Base-by-base conservation (phyloP, 2,329 filamentous ascomycete genomes). In the Colletotrichum tanaceti region DNA sequence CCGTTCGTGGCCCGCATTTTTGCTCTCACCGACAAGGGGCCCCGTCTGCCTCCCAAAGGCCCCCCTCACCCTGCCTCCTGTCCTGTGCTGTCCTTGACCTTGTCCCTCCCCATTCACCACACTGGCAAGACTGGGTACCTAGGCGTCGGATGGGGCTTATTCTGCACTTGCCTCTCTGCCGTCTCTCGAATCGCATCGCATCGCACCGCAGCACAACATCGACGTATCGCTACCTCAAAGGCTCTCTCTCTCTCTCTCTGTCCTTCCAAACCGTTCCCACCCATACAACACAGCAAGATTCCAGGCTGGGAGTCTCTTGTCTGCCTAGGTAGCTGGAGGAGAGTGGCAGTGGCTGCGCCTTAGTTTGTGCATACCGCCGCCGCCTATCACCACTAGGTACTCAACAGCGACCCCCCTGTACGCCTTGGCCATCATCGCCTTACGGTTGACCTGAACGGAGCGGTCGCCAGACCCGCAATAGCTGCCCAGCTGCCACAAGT, bases 401-500 rank as follows among this genome's bases (percentile, higher is more conserved):
- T 16, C 18, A 50, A 50, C 32, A 20, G 22, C 50, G 38, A 38
- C 18, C 16, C 28, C 28, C 28, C 44, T 58, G 43, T 58, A n/a
- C 57, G 43, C 57, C 57, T 58, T 58, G 57, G 43, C 57, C 44
- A 58, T 58, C 32, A 58, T 58, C 53, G 44, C 53, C 65, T 62
- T 63, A 43, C 18, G 24, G 20, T 32, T 60, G 63, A 28, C 55
- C 47, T 65, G 49, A 24, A 70, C 68, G 65, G 65, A 61, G 60
- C 65, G 68, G 64, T 65, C 44, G 65, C 47, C 24, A 43, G 70
- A 55, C 70, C 70, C 66, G 70, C 70, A 71, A 71, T 71, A 70
- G 70, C 70, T 71, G 68, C 68, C 68, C 65, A 69, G 65, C 68
- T 69, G 49, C 66, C 65, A 71, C 65, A 65, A 46, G 57, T 68